Evolutionary conservation across 768 basidiomycete species (phyloP), one percentile per base, ranked within the genome.

Genomic region (Lentinula detonsa): DNA sequence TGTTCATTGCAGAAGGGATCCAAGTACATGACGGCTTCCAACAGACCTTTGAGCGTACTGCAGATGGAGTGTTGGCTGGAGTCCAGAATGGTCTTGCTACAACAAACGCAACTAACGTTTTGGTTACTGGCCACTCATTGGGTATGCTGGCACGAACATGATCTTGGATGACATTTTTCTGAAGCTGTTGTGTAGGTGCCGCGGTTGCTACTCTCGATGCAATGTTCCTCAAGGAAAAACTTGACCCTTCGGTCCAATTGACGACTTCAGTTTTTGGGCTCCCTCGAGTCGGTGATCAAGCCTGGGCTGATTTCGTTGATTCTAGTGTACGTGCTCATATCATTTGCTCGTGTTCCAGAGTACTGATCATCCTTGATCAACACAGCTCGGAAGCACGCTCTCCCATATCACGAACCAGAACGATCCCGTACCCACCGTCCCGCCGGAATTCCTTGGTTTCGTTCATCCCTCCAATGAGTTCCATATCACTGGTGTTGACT

Each of bases 151-250:
- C 42, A 51, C 16, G 42, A 48, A 33, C 45, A 21, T 8, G 11
- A 39, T 13, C 55, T 39, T 45, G 15, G 7, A 7, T 18, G 8
- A 2, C 7, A 9, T 23, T 23, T 46, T 3, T 18, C 8, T 21
- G 1, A 9, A 59, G 43, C n/a, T 48, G 37, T 31, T n/a, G 28
- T 18, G 10, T n/a, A 69, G 75, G 79, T 37, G 80, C 76, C 9
- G 80, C 80, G 2, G 70, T 82, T 43, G 76, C 79, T n/a, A 70
- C 73, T 35, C 72, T 82, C 61, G 79, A 80, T 63, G 75, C 75
- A 11, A 67, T 76, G 46, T 70, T 78, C 68, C 71, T 82, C 53
- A 71, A 69, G 37, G 67, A 70, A 62, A 62, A 70, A n/a, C 73
- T 81, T 40, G 70, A 71, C 49, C 56, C 73, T 10, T 71, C 71